Conservation (phyloP, 768 basidiomycete genomes). For the Phlebiopsis gigantea region DNA sequence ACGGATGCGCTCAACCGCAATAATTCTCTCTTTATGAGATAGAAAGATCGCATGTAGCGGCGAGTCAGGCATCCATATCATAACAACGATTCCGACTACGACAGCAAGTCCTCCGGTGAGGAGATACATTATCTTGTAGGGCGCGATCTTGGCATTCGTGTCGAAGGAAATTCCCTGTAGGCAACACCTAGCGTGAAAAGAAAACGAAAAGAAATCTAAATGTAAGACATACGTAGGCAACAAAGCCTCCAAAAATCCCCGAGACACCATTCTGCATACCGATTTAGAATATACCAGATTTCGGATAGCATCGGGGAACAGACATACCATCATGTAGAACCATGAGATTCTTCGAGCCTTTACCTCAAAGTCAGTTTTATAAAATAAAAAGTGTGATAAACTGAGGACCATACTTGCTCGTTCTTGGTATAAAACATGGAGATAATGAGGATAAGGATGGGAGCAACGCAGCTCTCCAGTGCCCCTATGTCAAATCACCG, state of each 20-base stretch:
- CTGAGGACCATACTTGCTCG: constrained; percentile 31
- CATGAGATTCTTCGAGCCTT: constrained; percentile 55
- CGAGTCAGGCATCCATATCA: constrained; percentile 62
- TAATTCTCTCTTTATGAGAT: constrained; percentile 52
- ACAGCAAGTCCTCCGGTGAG: constrained; percentile 58
- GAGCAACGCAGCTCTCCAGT: constrained; percentile 63
- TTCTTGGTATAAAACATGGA: constrained; percentile 71
- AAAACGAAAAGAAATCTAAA: neutral
- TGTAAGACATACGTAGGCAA: constrained; percentile 38
- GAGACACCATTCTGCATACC: constrained; percentile 31
- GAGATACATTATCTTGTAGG: constrained; percentile 60
- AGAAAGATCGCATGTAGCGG: constrained; percentile 55
- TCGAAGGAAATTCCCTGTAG: constrained; percentile 50
- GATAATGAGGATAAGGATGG: constrained; percentile 55
- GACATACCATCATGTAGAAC: constrained; percentile 59
- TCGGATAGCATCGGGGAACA: neutral
- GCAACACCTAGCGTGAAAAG: neutral
- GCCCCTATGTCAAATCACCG: constrained; percentile 42
- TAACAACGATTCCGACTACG: constrained; percentile 47
- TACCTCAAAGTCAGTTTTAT: neutral
- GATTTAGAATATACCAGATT: neutral
- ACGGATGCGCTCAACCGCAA: constrained; percentile 58
- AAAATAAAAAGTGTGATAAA: neutral
- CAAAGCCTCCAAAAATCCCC: constrained; percentile 55
- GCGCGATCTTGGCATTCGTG: constrained; percentile 37